Percentiles rank a stretch among this genome's conserved stretches.
Evolutionary conservation across 2,329 filamentous ascomycete species (phyloP).

Genomic region (Curvularia spicifera): DNA sequence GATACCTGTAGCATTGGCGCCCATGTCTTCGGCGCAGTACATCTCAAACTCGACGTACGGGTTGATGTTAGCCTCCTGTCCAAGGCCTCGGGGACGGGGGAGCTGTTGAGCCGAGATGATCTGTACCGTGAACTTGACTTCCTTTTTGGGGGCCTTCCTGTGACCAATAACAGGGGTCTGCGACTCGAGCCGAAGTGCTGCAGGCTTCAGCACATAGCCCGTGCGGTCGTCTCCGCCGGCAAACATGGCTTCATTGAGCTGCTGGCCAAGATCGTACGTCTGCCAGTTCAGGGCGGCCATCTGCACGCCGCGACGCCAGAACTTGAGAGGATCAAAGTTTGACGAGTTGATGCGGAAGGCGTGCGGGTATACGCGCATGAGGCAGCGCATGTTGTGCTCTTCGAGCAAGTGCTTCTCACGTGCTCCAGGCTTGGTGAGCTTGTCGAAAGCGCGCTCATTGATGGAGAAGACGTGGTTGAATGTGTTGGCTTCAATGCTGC

Average conservation of each 20-base stretch:
- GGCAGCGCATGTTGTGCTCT: conserved; percentile 85
- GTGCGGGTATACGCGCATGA: conserved; percentile 91
- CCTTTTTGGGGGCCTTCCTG: conserved; percentile 75
- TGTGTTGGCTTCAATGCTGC: conserved; percentile 76
- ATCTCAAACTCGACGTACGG: conserved; percentile 96
- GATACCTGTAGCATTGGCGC: conserved; percentile 72
- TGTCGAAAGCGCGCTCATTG: conserved; percentile 86
- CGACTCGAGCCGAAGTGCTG: conserved; percentile 68
- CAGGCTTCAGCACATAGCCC: conserved; percentile 93
- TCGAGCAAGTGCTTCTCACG: conserved; percentile 80
- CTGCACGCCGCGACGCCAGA: conserved; percentile 94
- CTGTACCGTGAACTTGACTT: conserved; percentile 83
- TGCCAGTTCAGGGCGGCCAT: conserved; percentile 99
- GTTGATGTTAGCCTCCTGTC: conserved; percentile 78
- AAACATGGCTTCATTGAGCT: conserved; percentile 98
- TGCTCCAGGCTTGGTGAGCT: conserved; percentile 75
- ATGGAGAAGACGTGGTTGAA: conserved; percentile 97
- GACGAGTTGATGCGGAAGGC: conserved; percentile 81
- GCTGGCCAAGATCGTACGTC: conserved; percentile 93
- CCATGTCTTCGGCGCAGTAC: conserved; percentile 91
- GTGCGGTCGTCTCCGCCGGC: conserved; percentile 83
- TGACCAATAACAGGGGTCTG: conserved; percentile 55
- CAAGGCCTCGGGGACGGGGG: conserved; percentile 77
- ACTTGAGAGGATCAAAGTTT: conserved; percentile 92
- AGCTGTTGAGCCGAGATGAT: conserved; percentile 95